Evolutionary conservation across 1,139 yeast genomes (phyloP).

Genomic region (Candida tetrigidarum): DNA sequence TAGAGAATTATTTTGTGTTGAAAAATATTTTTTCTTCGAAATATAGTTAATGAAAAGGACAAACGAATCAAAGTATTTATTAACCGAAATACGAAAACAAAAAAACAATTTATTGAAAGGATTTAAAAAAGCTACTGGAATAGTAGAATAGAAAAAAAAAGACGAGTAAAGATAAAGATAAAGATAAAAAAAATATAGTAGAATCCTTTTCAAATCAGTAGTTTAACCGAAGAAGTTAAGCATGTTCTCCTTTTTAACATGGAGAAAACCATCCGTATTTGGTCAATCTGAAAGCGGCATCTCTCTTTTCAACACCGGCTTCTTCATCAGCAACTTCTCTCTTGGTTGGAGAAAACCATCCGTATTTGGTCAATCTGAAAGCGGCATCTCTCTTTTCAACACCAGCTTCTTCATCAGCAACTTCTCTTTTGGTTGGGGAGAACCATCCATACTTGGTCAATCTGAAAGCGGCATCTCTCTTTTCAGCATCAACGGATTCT

Average conservation of each 20-base stretch:
- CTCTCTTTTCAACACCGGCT: conserved; percentile 1
- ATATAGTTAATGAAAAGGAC: neutral
- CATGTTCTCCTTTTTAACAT: conserved; percentile 8
- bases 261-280: conserved; percentile 13
- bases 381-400: conserved; percentile 5
- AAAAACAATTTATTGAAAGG: neutral
- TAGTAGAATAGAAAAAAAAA: neutral
- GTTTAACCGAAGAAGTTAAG: neutral
- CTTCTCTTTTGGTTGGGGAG: conserved; percentile 13
- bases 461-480: conserved; percentile 7
- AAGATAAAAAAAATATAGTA: neutral
- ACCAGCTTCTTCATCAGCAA: conserved; percentile 4
- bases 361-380: conserved; percentile 10
- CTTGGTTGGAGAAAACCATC: conserved; percentile 12
- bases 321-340: conserved; percentile 6
- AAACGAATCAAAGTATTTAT: neutral
- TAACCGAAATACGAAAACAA: neutral
- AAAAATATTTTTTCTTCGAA: no score
- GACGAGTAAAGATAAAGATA: neutral
- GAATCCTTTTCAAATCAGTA: neutral
- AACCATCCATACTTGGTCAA: conserved; percentile 11
- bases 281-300: conserved; percentile 9
- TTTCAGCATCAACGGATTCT: conserved; percentile 1
- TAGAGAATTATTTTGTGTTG: no score
- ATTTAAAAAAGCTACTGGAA: neutral